phyloP scores from a whole-genome alignment of 164 flowering plant genomes.

The Berberis vulgaris region DNA sequence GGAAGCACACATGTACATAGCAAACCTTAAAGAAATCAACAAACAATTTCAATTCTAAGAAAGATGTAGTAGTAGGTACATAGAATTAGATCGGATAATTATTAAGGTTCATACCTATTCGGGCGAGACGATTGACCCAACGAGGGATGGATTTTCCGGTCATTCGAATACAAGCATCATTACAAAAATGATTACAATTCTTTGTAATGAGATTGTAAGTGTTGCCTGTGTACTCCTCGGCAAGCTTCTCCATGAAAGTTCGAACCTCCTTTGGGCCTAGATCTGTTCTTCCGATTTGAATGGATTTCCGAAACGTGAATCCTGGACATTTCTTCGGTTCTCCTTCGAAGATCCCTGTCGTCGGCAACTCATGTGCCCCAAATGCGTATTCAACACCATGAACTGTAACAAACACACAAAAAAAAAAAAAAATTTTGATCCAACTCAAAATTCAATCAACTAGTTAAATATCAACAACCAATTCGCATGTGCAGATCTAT shows the following conservation, averaged over 20 bases:
- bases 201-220: constrained; percentile 73
- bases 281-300: constrained; percentile 65
- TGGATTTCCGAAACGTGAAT: constrained; percentile 61
- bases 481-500: too few species aligned
- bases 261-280: constrained; percentile 40
- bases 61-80: too few species aligned
- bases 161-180: constrained; percentile 53
- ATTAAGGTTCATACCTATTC: constrained; percentile 37
- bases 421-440: not conserved
- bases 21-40: constrained; percentile 30
- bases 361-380: constrained; percentile 70
- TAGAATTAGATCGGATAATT: not conserved
- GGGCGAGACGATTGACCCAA: constrained; percentile 83
- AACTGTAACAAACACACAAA: constrained; percentile 30
- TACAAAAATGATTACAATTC: constrained; percentile 92
- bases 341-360: constrained; percentile 75
- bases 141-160: constrained; percentile 67
- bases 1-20: constrained; percentile 82
- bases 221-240: constrained; percentile 51
- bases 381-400: constrained; percentile 81
- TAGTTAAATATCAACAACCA: too few species aligned
- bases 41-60: too few species aligned
- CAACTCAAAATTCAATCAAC: too few species aligned
- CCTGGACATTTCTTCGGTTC: constrained; percentile 69
- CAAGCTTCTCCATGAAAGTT: constrained; percentile 54